Base-by-base conservation (phyloP, 495 filamentous ascomycete genomes). In the Alectoria sarmentosa region DNA sequence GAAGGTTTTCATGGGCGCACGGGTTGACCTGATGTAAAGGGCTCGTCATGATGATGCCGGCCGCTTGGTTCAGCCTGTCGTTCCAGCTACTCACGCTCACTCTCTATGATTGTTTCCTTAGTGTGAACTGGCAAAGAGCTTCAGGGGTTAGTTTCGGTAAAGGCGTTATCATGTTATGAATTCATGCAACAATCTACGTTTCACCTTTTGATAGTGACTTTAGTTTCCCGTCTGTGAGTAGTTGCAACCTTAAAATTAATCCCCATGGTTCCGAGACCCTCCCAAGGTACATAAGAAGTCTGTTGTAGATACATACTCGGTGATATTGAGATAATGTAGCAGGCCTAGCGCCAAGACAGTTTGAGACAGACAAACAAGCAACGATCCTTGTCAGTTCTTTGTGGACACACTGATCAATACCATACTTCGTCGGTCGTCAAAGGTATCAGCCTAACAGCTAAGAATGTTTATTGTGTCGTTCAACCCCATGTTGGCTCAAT, bases 51-150 rank as follows among this genome's bases (percentile, higher is more conserved):
- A 66, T 59, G 64, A 13, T 49, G 60, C 58, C 21, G 39, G 60
- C 58, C 21, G 39, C 21, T 54, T 8, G 60, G 56, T 70, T 32
- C 54, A 37, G 58, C 67, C 37, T 58, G 62, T 67, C 23, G 56
- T n/a, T 52, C 55, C 65, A 65, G 59, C 62, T 67, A 54, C 60
- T 58, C 42, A 67, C 65, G 48, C 48, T 69, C 68, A 41, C 67
- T 70, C 41, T 34, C 55, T 67, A 60, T 32, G 54, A 67, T 46
- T 14, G 54, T 62, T 65, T 64, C 37, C 44, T 55, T 64, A 37
- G 58, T 26, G 42, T 39, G 56, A 65, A 54, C 44, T 65, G 56
- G 56, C 57, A 65, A 62, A 49, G 63, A 44, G 63, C 41, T 59
- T 52, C 41, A 60, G 56, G 62, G 55, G 39, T 58, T 48, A 48